phyloP scores from a whole-genome alignment of 495 filamentous ascomycete species.

The Podospora bellae-mahoneyi region DNA sequence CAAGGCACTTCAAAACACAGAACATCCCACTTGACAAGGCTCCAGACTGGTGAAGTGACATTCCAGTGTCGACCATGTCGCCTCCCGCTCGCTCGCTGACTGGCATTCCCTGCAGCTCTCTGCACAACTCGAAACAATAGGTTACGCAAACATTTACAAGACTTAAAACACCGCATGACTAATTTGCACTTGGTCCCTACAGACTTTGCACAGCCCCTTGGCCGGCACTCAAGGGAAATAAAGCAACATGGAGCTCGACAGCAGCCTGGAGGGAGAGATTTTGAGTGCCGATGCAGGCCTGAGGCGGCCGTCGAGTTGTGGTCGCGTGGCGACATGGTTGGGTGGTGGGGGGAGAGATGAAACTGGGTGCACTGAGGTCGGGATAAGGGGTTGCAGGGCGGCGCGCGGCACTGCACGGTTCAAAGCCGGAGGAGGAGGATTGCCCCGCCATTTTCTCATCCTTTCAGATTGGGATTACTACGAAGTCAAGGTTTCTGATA shows the following conservation, averaged over 20 bases:
- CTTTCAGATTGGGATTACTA: background rate
- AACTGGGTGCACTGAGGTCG: background rate
- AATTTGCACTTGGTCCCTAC: background rate
- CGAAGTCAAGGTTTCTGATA: background rate
- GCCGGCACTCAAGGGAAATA: background rate
- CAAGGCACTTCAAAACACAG: background rate
- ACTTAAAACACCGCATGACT: background rate
- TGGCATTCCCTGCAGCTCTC: background rate
- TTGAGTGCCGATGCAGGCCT: background rate
- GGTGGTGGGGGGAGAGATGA: background rate
- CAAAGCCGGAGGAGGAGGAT: background rate
- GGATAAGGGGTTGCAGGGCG: background rate
- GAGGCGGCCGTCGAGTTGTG: no score
- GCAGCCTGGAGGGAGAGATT: background rate
- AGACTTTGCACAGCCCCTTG: background rate
- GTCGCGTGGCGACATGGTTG: background rate
- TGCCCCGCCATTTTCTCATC: background rate
- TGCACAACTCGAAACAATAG: background rate
- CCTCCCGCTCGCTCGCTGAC: background rate
- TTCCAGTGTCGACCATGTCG: background rate
- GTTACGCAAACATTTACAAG: background rate
- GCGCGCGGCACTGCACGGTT: background rate
- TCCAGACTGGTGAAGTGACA: background rate
- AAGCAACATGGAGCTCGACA: background rate
- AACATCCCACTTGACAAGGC: background rate